Base-by-base conservation (phyloP, 768 basidiomycete genomes). In the Psilocybe cyanescens region DNA sequence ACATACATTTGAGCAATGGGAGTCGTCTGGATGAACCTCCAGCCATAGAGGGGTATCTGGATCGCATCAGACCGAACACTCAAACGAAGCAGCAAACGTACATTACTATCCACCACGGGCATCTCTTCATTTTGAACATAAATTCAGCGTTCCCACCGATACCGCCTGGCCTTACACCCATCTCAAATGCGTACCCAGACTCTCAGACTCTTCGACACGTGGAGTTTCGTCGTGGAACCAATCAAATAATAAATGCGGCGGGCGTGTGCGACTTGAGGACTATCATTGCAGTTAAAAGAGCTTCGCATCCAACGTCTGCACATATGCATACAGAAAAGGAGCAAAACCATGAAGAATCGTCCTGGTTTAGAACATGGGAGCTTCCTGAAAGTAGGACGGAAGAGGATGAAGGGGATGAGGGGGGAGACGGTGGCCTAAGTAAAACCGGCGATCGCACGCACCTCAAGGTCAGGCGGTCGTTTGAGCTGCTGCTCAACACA, bases 21-120 rank as follows among this genome's bases (percentile, higher is more conserved):
- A 77, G 72, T 75, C 68, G 76, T 39, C 69, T 95, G 16, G 74
- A 83, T 35, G 93, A 96, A 67, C 96, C 96, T 1, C 87, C 89
- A 0, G 83, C 86, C 0, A 78, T 97, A 50, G 96, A 98, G 74
- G 96, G 96, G 2, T 97, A 92, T 74, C 77, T 96, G 46, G 84
- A 91, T 61, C 87, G 88, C 50, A 81, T 92, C 67, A 82, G 79
- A 63, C 81, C 86, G 2, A 86, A 84, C 65, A 78, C 83, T 17
- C 84, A 86, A 62, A 70, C 72, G 30, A 86, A 81, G 56, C 84
- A 90, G 58, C 79, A 79, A 3, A 67, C 90, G 12, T 96, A 95
- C 74, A 79, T 95, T 41, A 76, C 83, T 29, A 85, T 86, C 5
- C 91, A 94, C 68, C 82, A 88, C 56, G 90, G 92, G 4, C 83